phyloP scores from a whole-genome alignment of 2,329 filamentous ascomycete genomes.

The Sclerotiophoma versabilis region DNA sequence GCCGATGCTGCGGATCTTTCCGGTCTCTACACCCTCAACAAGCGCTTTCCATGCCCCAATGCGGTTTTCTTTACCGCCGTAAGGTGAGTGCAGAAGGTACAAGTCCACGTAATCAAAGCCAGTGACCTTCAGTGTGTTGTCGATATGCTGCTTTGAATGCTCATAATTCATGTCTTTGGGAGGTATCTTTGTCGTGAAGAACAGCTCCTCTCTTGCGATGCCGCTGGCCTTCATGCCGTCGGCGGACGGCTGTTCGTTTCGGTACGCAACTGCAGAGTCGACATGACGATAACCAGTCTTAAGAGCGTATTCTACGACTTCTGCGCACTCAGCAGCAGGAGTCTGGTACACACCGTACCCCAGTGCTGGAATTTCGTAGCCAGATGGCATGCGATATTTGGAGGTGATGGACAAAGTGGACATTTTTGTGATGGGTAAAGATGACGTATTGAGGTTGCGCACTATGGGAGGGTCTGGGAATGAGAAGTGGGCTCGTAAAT shows the following conservation, averaged over 20 bases:
- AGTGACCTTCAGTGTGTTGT: constrained; percentile 59
- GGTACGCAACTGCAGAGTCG: constrained; percentile 70
- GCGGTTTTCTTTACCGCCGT: constrained; percentile 58
- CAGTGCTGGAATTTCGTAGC: constrained; percentile 66
- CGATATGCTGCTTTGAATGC: constrained; percentile 67
- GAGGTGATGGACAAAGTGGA: constrained; percentile 54
- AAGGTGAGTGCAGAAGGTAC: constrained; percentile 63
- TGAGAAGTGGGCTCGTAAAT: constrained; percentile 21
- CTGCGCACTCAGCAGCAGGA: constrained; percentile 64
- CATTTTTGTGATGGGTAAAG: constrained; percentile 43
- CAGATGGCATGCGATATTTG: constrained; percentile 63
- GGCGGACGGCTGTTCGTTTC: constrained; percentile 72
- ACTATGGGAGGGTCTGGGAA: neutral
- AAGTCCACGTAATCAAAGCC: constrained; percentile 73
- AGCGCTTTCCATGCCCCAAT: constrained; percentile 63
- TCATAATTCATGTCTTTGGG: constrained; percentile 64
- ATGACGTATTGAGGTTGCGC: constrained; percentile 35
- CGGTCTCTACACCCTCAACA: constrained; percentile 60
- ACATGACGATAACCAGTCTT: constrained; percentile 68
- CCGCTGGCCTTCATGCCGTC: constrained; percentile 66
- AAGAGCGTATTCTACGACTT: constrained; percentile 66
- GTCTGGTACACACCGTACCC: constrained; percentile 62
- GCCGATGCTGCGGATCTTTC: constrained; percentile 61
- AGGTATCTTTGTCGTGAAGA: constrained; percentile 76
- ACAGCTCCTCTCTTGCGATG: constrained; percentile 66